Evolutionary conservation across 139 green algal genomes (phyloP).

Genomic region (Chlorokybus atmophyticus): DNA sequence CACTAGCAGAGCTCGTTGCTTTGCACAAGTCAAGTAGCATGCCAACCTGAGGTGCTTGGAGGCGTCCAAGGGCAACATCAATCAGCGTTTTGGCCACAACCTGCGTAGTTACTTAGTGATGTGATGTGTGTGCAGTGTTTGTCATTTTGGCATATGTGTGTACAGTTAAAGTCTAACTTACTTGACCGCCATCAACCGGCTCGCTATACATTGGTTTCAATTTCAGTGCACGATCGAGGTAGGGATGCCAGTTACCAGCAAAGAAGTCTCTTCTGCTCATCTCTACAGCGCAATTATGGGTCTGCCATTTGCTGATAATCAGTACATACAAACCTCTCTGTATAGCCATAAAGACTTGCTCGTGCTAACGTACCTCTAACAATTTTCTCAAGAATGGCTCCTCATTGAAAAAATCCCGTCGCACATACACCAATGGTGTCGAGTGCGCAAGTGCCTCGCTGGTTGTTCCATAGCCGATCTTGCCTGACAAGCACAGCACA

Average conservation of each 20-base stretch:
- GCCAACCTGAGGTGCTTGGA: background rate
- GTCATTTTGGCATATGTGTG: too few species aligned
- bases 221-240: constrained; percentile 34
- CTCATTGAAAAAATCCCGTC: constrained; percentile 54
- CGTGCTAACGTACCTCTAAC: constrained; percentile 42
- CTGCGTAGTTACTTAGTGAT: too few species aligned
- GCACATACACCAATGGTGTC: constrained; percentile 52
- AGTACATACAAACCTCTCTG: too few species aligned
- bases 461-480: constrained; percentile 56
- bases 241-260: constrained; percentile 41
- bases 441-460: constrained; percentile 39
- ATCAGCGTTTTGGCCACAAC: constrained; percentile 12
- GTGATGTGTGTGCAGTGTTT: too few species aligned
- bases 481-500: too few species aligned
- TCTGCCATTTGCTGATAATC: too few species aligned
- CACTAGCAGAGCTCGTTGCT: too few species aligned
- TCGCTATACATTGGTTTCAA: constrained; percentile 28
- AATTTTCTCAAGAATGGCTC: constrained; percentile 56
- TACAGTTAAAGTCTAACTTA: too few species aligned
- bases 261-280: constrained; percentile 48
- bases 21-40: too few species aligned
- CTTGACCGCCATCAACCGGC: constrained; percentile 9
- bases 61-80: constrained; percentile 1
- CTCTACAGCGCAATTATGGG: constrained; percentile 29
- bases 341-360: too few species aligned